These are phyloP conservation scores for Pleurotus giganteus DNA, from an alignment of 768 basidiomycete genomes.

Conservation along the genomic window DNA sequence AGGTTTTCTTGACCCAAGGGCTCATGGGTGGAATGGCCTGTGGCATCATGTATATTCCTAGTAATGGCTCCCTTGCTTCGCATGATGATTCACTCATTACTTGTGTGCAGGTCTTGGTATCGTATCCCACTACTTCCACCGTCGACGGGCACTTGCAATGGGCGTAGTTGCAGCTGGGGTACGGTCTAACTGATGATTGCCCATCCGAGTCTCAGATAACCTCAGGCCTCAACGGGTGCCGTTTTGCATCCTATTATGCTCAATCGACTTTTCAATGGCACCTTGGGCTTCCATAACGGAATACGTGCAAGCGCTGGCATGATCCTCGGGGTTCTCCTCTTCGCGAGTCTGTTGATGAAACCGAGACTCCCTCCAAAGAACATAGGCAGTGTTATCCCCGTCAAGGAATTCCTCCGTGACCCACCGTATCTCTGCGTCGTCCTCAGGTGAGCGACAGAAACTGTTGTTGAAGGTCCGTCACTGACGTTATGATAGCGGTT, in stretches of 20 bases:
- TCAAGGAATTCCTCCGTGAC: constrained; percentile 28
- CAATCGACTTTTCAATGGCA: constrained; percentile 40
- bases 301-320: constrained; percentile 38
- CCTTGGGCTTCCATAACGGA: constrained; percentile 36
- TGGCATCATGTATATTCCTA: constrained; percentile 45
- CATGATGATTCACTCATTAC: neutral
- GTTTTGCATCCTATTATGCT: constrained; percentile 59
- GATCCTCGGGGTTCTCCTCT: constrained; percentile 29
- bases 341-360: constrained; percentile 31
- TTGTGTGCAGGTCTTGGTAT: constrained; percentile 37
- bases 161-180: constrained; percentile 36
- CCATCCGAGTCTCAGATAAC: neutral
- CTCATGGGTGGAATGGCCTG: constrained; percentile 44
- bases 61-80: constrained; percentile 14
- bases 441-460: constrained; percentile 19
- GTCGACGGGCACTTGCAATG: constrained; percentile 45
- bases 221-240: constrained; percentile 33
- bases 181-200: neutral
- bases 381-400: constrained; percentile 18
- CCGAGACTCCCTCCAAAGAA: constrained; percentile 33
- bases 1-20: constrained; percentile 55
- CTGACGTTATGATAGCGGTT: constrained; percentile 24
- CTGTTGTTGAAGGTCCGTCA: no score
- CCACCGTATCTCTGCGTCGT: constrained; percentile 25
- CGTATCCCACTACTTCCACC: constrained; percentile 52